Base-by-base conservation (phyloP, 202 grass and related monocot genomes). In the Bolboschoenoplectus hybrid region DNA sequence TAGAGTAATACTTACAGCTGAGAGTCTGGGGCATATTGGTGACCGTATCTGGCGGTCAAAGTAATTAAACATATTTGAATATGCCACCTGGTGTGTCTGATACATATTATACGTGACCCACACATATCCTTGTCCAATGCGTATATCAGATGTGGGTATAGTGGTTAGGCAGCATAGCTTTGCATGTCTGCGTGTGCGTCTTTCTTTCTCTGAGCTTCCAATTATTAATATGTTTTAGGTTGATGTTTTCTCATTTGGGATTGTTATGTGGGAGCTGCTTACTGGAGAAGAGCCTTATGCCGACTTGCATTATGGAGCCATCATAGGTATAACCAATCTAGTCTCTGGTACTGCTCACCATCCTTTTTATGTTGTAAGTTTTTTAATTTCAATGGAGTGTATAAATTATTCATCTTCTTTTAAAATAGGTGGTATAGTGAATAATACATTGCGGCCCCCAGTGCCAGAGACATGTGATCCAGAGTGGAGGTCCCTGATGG, bases 191-290 rank as follows among this genome's bases (percentile, higher is more conserved):
- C 5, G 35, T 65, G 11, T 65, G 63, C 0, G 9, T 14, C 50
- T 26, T 26, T 13, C 10, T 43, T 52, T n/a, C 50, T 45, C 38
- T 72, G 85, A 57, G 55, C 55, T 68, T 71, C 14, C 7, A 85
- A 44, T 62, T 39, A 47, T 73, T 81, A 13, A 43, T 82, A 55
- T 34, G 47, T 63, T 88, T 32, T 64, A 97, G 94, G 94, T 97
- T 0, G 92, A 97, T n/a, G 90, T 97, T 74, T 97, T 94, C 94
- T 97, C 94, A 3, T 94, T 94, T 4, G 94, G 94, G 69, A 97
- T 97, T 72, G 94, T 92, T 43, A 92, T 97, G 94, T 97, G 94
- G 94, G 94, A 97, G 70, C 87, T 97, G 13, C 83, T 97, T 77
- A 97, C 94, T 3, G 92, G 94, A 70, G 94, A 97, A 55, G 94